These are phyloP conservation scores for Penicillium canariense DNA, from an alignment of 495 filamentous ascomycete genomes.

Conservation along the genomic window DNA sequence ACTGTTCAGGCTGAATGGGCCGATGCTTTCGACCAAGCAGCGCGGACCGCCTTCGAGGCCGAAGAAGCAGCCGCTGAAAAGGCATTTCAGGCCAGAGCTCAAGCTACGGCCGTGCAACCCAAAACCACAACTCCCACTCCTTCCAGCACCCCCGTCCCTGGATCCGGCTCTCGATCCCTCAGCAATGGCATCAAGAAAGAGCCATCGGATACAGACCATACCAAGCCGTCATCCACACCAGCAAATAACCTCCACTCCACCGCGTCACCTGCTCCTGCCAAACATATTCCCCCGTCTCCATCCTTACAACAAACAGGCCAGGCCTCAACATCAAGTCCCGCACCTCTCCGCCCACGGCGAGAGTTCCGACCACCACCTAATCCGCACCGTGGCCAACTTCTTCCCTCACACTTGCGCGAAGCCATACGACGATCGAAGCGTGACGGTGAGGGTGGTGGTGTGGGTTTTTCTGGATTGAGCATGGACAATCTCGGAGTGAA, in stretches of 20 bases:
- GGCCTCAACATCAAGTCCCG: slow-evolving; percentile 5
- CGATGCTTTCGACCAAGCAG: slow-evolving; percentile 45
- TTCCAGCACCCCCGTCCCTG: slow-evolving; percentile 13
- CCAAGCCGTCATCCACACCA: neutral
- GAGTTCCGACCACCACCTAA: slow-evolving; percentile 40
- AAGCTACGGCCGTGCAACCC: slow-evolving; percentile 20
- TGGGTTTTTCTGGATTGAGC: slow-evolving; percentile 69
- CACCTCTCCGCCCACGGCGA: slow-evolving; percentile 15
- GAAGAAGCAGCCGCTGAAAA: slow-evolving; percentile 38
- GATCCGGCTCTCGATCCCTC: neutral
- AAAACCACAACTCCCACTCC: slow-evolving; percentile 20
- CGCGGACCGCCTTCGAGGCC: slow-evolving; percentile 32
- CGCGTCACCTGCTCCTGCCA: slow-evolving; percentile 11
- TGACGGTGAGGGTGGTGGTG: slow-evolving; percentile 62
- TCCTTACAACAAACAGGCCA: neutral
- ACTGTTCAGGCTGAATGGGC: slow-evolving; percentile 79
- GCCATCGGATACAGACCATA: slow-evolving; percentile 14
- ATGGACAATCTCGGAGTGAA: slow-evolving; percentile 64
- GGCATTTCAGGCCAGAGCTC: slow-evolving; percentile 37
- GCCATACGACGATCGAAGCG: slow-evolving; percentile 71
- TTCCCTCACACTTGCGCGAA: slow-evolving; percentile 80
- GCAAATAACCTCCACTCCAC: slow-evolving; percentile 8
- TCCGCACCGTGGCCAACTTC: slow-evolving; percentile 64
- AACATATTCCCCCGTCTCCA: slow-evolving; percentile 6
- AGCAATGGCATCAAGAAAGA: slow-evolving; percentile 29